These are phyloP conservation scores for Dichotomopilus funicola DNA, from an alignment of 2,329 filamentous ascomycete species.

Conservation along the genomic window DNA sequence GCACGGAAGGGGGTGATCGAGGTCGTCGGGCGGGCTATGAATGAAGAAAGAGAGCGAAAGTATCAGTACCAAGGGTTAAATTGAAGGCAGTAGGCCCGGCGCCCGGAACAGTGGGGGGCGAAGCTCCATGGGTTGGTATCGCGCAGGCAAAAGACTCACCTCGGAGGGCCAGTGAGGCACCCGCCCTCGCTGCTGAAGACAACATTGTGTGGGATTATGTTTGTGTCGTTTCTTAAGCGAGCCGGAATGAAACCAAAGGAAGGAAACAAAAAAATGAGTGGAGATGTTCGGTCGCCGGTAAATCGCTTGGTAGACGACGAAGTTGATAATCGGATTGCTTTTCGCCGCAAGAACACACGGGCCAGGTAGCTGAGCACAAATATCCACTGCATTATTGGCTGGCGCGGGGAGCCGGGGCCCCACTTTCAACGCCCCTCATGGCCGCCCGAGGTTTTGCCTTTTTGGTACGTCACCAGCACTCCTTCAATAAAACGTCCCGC, in stretches of 20 bases:
- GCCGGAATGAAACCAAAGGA: slow-evolving; percentile 7
- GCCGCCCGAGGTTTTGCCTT: slow-evolving; percentile 5
- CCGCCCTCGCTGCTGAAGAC: slow-evolving; percentile 40
- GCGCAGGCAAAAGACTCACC: slow-evolving; percentile 31
- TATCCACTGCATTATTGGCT: slow-evolving; percentile 16
- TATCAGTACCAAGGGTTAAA: not conserved
- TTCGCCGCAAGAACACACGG: slow-evolving; percentile 19
- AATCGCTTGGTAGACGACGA: not conserved
- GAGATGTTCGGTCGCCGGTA: slow-evolving; percentile 1
- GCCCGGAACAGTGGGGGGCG: not conserved
- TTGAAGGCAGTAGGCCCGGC: not conserved
- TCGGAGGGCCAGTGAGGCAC: slow-evolving; percentile 47
- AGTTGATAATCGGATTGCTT: slow-evolving; percentile 17
- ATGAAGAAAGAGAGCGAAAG: not conserved
- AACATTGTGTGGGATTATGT: slow-evolving; percentile 34
- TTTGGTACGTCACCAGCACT: not conserved
- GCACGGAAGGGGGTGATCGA: slow-evolving; percentile 58
- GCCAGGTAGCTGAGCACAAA: slow-evolving; percentile 16
- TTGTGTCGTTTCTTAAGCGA: not conserved
- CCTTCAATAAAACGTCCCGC: no score
- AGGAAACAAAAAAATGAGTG: slow-evolving; percentile 16
- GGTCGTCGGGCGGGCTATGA: slow-evolving; percentile 61
- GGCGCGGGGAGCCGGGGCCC: not conserved
- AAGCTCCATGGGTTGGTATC: not conserved
- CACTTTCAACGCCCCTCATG: not conserved